Conservation (phyloP, 768 basidiomycete species). For the Kwoniella bestiolae region DNA sequence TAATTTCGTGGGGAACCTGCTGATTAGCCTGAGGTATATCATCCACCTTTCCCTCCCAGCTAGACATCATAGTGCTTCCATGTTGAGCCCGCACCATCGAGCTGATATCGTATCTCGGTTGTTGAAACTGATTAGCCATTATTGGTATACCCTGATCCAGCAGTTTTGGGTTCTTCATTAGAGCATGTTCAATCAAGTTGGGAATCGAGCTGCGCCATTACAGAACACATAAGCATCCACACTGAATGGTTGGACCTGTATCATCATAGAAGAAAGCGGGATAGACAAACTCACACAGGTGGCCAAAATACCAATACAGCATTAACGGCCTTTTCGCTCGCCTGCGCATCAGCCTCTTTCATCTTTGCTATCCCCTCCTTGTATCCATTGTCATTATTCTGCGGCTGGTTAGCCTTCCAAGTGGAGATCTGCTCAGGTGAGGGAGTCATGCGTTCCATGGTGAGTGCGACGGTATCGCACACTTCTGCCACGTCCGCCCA, state of each 20-base stretch:
- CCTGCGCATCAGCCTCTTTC: slow-evolving; percentile 2
- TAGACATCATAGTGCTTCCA: no score
- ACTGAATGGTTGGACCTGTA: no score
- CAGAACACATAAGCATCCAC: background rate
- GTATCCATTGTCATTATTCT: background rate
- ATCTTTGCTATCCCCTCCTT: background rate
- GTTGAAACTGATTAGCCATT: background rate
- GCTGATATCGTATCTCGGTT: no score
- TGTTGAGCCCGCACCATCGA: no score
- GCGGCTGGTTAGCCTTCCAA: slow-evolving; percentile 10
- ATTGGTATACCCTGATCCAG: background rate
- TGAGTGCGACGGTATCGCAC: slow-evolving; percentile 31
- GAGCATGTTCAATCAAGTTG: slow-evolving; percentile 12
- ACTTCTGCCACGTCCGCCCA: slow-evolving; percentile 37
- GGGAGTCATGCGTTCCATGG: slow-evolving; percentile 43
- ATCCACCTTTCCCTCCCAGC: no score
- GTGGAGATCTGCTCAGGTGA: slow-evolving; percentile 21
- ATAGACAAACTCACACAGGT: slow-evolving; percentile 17
- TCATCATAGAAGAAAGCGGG: background rate
- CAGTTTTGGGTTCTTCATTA: background rate
- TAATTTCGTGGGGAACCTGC: no score
- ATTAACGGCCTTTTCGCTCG: background rate
- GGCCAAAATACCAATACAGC: slow-evolving; percentile 25
- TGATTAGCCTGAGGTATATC: background rate
- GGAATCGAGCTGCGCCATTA: slow-evolving; percentile 3